Base-by-base conservation (phyloP, 2,329 filamentous ascomycete genomes). In the Phialemonium atrogriseum region DNA sequence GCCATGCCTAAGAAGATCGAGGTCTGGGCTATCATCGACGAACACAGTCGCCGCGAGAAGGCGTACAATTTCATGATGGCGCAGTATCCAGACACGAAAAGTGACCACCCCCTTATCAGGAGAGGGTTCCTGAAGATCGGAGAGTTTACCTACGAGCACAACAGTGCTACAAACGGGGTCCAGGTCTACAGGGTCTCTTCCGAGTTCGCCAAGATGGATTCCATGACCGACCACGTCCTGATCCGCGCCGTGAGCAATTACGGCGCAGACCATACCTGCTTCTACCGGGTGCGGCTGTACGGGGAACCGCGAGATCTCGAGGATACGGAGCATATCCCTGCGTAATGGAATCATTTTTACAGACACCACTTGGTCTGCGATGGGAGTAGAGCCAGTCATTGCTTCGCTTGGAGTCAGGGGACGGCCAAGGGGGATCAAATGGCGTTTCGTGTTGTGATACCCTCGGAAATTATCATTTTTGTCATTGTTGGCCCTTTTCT, bases 1-100 rank as follows among this genome's bases (percentile, higher is more conserved):
- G 61, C 77, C 2, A 76, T 77, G 19, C 84, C 84, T 1, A 67
- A 61, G 31, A 64, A 80, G 3, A 71, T 89, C 35, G 83, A 89
- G 49, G 52, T 89, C 7, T 84, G 80, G 68, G 77, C 69, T 5
- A 62, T 66, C 23, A 68, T 80, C 36, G 60, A 65, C 12, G 66
- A 77, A 27, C 29, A 55, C 15, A 48, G 42, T 2, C 44, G 62
- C 16, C 62, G 58, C 20, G 46, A 57, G 16, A 56, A 58, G 16
- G 51, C 68, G 2, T 44, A 48, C 13, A 55, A 62, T 38, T 73
- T 68, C 44, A 60, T 64, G 11, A 46, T 50, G 7, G 49, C 47
- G 3, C 56, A 65, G 23, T 66, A 65, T 32, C 58, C 62, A 0
- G 47, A 52, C 10, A 45, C 44, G 15, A 32, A 46, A 9, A 41